A percentile compares a stretch with the other conserved stretches of the same genome.
phyloP scores from a whole-genome alignment of 176 grass and related monocot species.

The Metroxylon sagu region DNA sequence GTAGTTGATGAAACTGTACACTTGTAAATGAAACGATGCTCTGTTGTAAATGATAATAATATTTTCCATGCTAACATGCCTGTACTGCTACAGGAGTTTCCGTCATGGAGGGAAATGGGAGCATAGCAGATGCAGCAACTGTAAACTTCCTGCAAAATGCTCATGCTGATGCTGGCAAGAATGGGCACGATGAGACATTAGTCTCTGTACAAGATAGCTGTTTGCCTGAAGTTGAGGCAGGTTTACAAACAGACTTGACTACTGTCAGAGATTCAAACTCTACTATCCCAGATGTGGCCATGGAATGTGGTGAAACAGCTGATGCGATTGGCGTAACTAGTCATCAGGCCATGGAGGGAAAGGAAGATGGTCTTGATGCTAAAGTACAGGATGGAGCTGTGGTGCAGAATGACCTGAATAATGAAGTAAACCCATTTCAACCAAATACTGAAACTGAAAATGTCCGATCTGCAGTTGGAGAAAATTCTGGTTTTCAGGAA shows the following conservation, averaged over 20 bases:
- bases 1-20: neutral
- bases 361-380: slow-evolving; percentile 26
- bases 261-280: slow-evolving; percentile 9
- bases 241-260: slow-evolving; percentile 13
- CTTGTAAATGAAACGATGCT: too few relatives aligned
- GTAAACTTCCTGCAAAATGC: slow-evolving; percentile 22
- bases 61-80: too few relatives aligned
- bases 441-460: slow-evolving; percentile 34
- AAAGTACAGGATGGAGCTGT: slow-evolving; percentile 8
- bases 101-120: too few relatives aligned
- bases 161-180: slow-evolving; percentile 31
- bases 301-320: slow-evolving; percentile 17
- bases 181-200: slow-evolving; percentile 12
- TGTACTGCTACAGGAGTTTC: too few relatives aligned
- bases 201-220: slow-evolving; percentile 22
- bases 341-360: slow-evolving; percentile 3
- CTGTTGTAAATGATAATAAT: too few relatives aligned
- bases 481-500: slow-evolving; percentile 79
- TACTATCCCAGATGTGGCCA: slow-evolving; percentile 17
- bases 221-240: slow-evolving; percentile 5
- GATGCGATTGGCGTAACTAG: slow-evolving; percentile 7
- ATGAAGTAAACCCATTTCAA: slow-evolving; percentile 29
- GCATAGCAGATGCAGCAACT: slow-evolving; percentile 11
- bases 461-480: slow-evolving; percentile 57
- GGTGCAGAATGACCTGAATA: slow-evolving; percentile 25